Conservation (phyloP, 1,284 basidiomycete species). For the Phylloboletellus chloephorus region DNA sequence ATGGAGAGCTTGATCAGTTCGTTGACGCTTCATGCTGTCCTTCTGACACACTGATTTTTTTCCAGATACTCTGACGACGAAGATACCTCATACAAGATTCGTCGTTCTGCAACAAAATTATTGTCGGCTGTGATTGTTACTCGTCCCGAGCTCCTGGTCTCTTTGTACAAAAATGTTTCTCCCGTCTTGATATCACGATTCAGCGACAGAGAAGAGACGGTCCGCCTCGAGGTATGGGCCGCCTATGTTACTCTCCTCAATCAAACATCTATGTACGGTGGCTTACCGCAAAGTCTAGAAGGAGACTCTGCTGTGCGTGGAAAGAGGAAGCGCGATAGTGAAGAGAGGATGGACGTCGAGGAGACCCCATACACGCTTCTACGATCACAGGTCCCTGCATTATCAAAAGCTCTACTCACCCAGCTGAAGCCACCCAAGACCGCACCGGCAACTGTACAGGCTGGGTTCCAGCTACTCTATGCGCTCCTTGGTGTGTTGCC, state of each 20-base stretch:
- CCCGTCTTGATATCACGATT: constrained; percentile 88
- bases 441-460: constrained; percentile 72
- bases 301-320: constrained; percentile 47
- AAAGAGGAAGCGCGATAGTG: constrained; percentile 77
- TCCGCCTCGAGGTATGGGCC: constrained; percentile 89
- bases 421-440: constrained; percentile 83
- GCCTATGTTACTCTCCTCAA: constrained; percentile 79
- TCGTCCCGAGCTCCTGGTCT: constrained; percentile 76
- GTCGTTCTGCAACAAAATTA: constrained; percentile 88
- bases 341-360: constrained; percentile 68
- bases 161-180: constrained; percentile 80
- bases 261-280: constrained; percentile 77
- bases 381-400: constrained; percentile 65
- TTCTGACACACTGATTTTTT: constrained; percentile 8
- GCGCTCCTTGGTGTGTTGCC: constrained; percentile 76
- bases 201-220: constrained; percentile 92
- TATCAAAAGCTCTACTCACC: constrained; percentile 79
- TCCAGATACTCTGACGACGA: constrained; percentile 93
- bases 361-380: constrained; percentile 72
- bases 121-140: constrained; percentile 82
- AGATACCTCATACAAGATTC: constrained; percentile 98
- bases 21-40: constrained; percentile 2
- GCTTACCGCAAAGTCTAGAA: constrained; percentile 48
- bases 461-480: constrained; percentile 77
- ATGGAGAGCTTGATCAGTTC: constrained; percentile 72